phyloP scores from a whole-genome alignment of 768 basidiomycete genomes.

The Rhodotorula paludigena region DNA sequence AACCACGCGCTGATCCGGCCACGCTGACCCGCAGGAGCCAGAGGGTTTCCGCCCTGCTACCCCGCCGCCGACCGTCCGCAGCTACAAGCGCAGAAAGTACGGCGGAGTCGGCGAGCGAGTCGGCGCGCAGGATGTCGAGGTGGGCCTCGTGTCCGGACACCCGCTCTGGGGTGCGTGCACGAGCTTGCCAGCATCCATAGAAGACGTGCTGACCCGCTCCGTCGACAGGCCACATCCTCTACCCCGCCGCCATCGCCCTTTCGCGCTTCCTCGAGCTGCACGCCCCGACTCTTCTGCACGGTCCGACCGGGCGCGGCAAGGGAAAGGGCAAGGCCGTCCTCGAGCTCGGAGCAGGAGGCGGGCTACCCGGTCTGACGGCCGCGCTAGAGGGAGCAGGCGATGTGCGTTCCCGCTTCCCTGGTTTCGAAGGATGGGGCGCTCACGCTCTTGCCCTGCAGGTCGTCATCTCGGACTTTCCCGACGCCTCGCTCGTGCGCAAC shows the following conservation, averaged over 20 bases:
- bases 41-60: slow-evolving; percentile 25
- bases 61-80: slow-evolving; percentile 26
- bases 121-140: slow-evolving; percentile 14
- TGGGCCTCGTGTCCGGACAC: slow-evolving; percentile 35
- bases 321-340: slow-evolving; percentile 55
- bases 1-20: background rate
- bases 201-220: background rate
- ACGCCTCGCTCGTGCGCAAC: slow-evolving; percentile 67
- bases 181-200: too few relatives aligned
- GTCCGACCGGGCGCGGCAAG: slow-evolving; percentile 9
- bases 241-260: slow-evolving; percentile 44
- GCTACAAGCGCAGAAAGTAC: slow-evolving; percentile 24
- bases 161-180: slow-evolving; percentile 36
- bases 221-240: slow-evolving; percentile 44
- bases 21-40: slow-evolving; percentile 11
- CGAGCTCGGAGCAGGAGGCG: slow-evolving; percentile 92
- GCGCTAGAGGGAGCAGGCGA: slow-evolving; percentile 64
- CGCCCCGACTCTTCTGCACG: slow-evolving; percentile 34
- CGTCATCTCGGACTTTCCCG: slow-evolving; percentile 90
- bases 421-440: background rate
- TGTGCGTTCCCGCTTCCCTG: slow-evolving; percentile 52
- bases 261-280: slow-evolving; percentile 44
- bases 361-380: slow-evolving; percentile 73
- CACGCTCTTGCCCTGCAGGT: slow-evolving; percentile 54
- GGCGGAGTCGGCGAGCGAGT: slow-evolving; percentile 16